Evolutionary conservation across 805 yeast species (phyloP).

Genomic region (Cyberlindnera maritima): DNA sequence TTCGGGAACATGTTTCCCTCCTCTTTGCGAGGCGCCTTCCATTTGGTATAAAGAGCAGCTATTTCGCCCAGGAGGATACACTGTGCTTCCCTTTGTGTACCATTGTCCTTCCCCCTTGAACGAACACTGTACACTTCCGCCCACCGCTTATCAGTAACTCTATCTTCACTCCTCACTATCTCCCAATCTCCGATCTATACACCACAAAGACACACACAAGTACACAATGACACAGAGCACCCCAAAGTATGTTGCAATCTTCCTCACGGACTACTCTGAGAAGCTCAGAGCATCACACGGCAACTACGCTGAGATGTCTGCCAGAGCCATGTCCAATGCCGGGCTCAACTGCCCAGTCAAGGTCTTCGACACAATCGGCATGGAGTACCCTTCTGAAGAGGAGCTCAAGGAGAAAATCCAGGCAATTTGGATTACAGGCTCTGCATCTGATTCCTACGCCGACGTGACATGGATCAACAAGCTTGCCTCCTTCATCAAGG

Average conservation of each 20-base stretch:
- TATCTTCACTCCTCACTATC: background rate
- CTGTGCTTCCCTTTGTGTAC: background rate
- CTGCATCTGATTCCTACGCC: constrained; percentile 45
- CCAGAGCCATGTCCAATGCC: constrained; percentile 30
- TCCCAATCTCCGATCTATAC: no score
- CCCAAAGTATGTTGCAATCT: constrained; percentile 20
- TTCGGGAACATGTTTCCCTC: background rate
- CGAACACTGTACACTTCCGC: background rate
- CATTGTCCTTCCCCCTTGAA: background rate
- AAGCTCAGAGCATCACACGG: constrained; percentile 32
- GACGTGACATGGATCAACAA: constrained; percentile 40
- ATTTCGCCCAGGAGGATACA: no score
- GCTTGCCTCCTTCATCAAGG: constrained; percentile 35
- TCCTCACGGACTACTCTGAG: constrained; percentile 23
- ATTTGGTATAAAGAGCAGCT: background rate
- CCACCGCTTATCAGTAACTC: background rate
- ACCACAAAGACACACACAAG: background rate
- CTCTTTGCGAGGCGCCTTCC: no score
- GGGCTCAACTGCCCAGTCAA: constrained; percentile 25
- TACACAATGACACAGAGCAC: constrained; percentile 12
- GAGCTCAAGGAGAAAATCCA: constrained; percentile 27
- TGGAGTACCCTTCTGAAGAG: constrained; percentile 26
- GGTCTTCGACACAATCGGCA: constrained; percentile 38
- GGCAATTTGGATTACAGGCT: constrained; percentile 53
- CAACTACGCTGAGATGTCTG: constrained; percentile 51